Base-by-base conservation (phyloP, 2,329 filamentous ascomycete species). In the Neonectria ditissima region DNA sequence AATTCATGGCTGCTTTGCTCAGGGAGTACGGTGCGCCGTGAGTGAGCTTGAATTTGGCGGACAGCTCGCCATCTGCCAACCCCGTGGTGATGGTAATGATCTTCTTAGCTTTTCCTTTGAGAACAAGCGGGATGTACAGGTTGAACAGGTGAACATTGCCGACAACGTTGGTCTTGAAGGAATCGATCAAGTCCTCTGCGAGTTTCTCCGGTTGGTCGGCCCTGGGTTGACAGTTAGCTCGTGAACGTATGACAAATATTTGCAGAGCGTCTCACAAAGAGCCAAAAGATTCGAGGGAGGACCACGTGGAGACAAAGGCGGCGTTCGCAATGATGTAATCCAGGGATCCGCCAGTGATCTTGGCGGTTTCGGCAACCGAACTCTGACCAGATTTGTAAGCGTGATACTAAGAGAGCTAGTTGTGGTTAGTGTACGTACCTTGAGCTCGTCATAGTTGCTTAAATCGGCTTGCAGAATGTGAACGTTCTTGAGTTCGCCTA, bases 301-400 rank as follows among this genome's bases (percentile, higher is more conserved):
- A 41, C n/a, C n/a, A 41, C 11, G 3, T 11, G 37, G 37, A 41
- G 11, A 41, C 9, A 7, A 41, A 41, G 9, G 37, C 37, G 8
- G 76, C 85, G 57, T 87, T 87, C 59, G 80, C 81, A 48, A 87
- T 82, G 3, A 87, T 71, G 67, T 83, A 83, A 70, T 87, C 85
- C 8, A 87, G 56, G 50, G 73, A 69, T 28, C 78, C 77, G 26
- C 75, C 75, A 1, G 77, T 78, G 41, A 79, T 77, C 18, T 70
- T 66, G 9, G 62, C 59, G 30, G 59, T 59, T n/a, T 65, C 58
- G 85, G 65, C 0, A 76, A 78, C 62, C 2, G 59, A 52, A 28
- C 22, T 58, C 54, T 62, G 13, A 13, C 2, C 3, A 30, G 7
- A 28, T 48, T 55, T n/a, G 22, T 41, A 9, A 50, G 20, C 5